Evolutionary conservation across 345 rosid genomes (phyloP), one percentile per base, ranked within the genome.

Genomic region (Melaleuca alternifolia): DNA sequence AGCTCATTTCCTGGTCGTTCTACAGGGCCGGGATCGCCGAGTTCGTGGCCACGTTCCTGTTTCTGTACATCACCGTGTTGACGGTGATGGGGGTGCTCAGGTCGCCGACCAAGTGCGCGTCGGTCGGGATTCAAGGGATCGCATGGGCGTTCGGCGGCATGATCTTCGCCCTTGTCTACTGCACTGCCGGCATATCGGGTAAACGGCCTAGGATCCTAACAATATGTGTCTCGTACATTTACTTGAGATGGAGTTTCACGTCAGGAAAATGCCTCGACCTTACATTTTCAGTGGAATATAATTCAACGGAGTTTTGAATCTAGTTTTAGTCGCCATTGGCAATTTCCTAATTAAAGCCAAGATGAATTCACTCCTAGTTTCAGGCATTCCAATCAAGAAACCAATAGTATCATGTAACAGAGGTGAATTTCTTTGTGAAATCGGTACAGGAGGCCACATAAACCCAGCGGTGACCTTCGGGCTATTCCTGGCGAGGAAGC

Each of bases 121-220:
- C 90, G 10, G 90, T 89, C 51, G 90, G 90, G 53, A 87, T 89
- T 75, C 90, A 89, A 52, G 90, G 90, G 18, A 89, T 89, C 37
- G 90, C 90, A 8, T 89, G 90, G 90, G 90, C 90, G 23, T 89
- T 89, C 71, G 90, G 90, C 54, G 90, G 90, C 53, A 89, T 89
- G 90, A 89, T 89, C 87, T 89, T 89, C 76, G 88, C 85, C 26
- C 90, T 88, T 30, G 90, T 88, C 20, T 88, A 88, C 85, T 86
- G 90, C 33, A 89, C 90, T 18, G 90, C 90, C 54, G 90, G 90
- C 48, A 89, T 89, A 48, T 89, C 90, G 83, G 90, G 90, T 89
- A 71, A 71, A 18, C 44, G 79, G 81, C 24, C 77, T 37, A 2
- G 81, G 48, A 71, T 71, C 46, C 79, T 37, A 71, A 71, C 81